Evolutionary conservation across 176 grass and related monocot species (phyloP).

Genomic region (Neostapfia colusana): DNA sequence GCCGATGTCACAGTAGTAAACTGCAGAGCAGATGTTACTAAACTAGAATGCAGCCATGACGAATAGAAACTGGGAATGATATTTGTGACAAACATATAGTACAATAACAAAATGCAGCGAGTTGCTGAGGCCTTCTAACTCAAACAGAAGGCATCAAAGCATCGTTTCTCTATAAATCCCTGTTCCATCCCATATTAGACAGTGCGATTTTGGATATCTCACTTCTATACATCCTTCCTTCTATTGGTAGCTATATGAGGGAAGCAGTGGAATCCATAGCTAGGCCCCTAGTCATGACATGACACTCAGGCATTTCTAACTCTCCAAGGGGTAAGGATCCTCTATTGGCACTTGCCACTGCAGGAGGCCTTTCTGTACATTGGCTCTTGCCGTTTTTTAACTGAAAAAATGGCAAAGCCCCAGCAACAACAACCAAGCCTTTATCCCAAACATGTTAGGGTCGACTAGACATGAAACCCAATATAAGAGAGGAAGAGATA

Average conservation of each 20-base stretch:
- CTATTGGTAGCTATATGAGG: not conserved
- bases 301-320: too few species aligned
- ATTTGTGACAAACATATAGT: not conserved
- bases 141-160: not conserved
- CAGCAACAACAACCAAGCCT: too few species aligned
- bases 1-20: constrained; percentile 8
- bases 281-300: too few species aligned
- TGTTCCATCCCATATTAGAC: not conserved
- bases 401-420: too few species aligned
- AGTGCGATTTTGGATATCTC: not conserved
- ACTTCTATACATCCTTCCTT: not conserved
- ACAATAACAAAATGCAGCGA: constrained; percentile 10
- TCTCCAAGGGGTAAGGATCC: too few species aligned
- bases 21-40: not conserved
- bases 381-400: too few species aligned
- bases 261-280: not conserved
- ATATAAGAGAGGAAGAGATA: too few species aligned
- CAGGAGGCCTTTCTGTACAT: too few species aligned
- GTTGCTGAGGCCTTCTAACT: not conserved
- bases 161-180: not conserved
- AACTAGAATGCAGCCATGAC: not conserved
- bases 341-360: too few species aligned
- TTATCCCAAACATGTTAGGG: too few species aligned
- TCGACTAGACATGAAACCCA: too few species aligned
- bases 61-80: not conserved